Percentiles rank a stretch among this genome's conserved stretches.
These are phyloP conservation scores for Candida sakaeoensis DNA, from an alignment of 805 yeast genomes.

Conservation along the genomic window DNA sequence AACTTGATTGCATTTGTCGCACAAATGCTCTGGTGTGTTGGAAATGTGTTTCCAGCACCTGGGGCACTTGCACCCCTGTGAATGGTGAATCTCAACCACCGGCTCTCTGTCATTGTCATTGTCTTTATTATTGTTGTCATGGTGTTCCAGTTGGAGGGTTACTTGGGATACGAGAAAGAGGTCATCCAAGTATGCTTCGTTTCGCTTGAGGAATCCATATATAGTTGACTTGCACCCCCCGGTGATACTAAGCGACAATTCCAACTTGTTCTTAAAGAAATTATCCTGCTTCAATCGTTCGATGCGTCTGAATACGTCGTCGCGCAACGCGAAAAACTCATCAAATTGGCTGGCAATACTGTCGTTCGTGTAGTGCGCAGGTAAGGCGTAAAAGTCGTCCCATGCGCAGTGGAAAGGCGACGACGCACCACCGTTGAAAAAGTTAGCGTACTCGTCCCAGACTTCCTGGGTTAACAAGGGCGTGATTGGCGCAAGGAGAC, in stretches of 20 bases:
- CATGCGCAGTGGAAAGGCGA: conserved; percentile 50
- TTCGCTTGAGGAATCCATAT: conserved; percentile 16
- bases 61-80: conserved; percentile 67
- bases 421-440: conserved; percentile 17
- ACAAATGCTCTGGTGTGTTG: conserved; percentile 47
- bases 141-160: no score
- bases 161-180: conserved; percentile 71
- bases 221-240: background rate
- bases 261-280: conserved; percentile 55
- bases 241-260: no score
- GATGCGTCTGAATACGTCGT: conserved; percentile 45
- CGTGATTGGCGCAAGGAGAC: conserved; percentile 71
- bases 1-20: conserved; percentile 60
- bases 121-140: no score
- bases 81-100: conserved; percentile 40
- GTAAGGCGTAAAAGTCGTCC: conserved; percentile 24
- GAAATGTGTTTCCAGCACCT: conserved; percentile 89
- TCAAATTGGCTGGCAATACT: conserved; percentile 43
- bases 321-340: conserved; percentile 45
- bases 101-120: no score
- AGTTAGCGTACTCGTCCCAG: conserved; percentile 57
- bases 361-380: conserved; percentile 29
- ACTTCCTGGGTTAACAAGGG: conserved; percentile 87
- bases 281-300: conserved; percentile 57
- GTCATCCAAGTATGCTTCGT: conserved; percentile 27